Conservation (phyloP, 495 filamentous ascomycete genomes). For the Pseudotulostoma volvatum region DNA sequence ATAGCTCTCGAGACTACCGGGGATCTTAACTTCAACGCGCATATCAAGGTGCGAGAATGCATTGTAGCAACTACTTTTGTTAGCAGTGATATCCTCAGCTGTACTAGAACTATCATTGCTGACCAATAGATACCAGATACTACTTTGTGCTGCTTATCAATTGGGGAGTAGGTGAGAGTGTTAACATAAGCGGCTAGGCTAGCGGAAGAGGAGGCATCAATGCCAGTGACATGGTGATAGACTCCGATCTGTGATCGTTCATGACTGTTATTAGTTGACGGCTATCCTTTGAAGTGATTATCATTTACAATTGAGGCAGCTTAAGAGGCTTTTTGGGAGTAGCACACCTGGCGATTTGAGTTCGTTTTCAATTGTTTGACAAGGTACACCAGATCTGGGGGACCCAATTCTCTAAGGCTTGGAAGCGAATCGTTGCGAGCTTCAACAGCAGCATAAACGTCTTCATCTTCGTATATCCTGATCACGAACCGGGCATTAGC, state of each 20-base stretch:
- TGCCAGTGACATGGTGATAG: slow-evolving; percentile 96
- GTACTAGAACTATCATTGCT: slow-evolving; percentile 4
- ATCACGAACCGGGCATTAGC: not conserved
- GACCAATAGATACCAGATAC: slow-evolving; percentile 89
- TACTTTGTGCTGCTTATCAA: slow-evolving; percentile 78
- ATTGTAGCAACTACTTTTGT: slow-evolving; percentile 73
- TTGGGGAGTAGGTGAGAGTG: slow-evolving; percentile 77
- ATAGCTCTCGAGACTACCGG: slow-evolving; percentile 86
- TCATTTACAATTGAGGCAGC: too few relatives aligned
- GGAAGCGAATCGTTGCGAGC: slow-evolving; percentile 75
- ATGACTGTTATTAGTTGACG: not conserved
- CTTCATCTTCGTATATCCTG: slow-evolving; percentile 77
- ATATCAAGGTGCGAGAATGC: slow-evolving; percentile 96
- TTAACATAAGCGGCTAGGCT: slow-evolving; percentile 97
- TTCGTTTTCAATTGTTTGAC: slow-evolving; percentile 63
- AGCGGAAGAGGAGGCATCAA: slow-evolving; percentile 93
- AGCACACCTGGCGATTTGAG: slow-evolving; percentile 31
- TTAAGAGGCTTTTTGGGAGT: too few relatives aligned
- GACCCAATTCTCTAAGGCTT: slow-evolving; percentile 77
- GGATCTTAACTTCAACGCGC: slow-evolving; percentile 94
- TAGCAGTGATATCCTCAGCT: not conserved
- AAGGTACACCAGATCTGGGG: slow-evolving; percentile 88
- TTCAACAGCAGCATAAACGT: slow-evolving; percentile 74
- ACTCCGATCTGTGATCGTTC: slow-evolving; percentile 49
- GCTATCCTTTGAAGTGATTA: too few relatives aligned